phyloP scores from a whole-genome alignment of 108 stramenopile species.

The Asterionellopsis glacialis region DNA sequence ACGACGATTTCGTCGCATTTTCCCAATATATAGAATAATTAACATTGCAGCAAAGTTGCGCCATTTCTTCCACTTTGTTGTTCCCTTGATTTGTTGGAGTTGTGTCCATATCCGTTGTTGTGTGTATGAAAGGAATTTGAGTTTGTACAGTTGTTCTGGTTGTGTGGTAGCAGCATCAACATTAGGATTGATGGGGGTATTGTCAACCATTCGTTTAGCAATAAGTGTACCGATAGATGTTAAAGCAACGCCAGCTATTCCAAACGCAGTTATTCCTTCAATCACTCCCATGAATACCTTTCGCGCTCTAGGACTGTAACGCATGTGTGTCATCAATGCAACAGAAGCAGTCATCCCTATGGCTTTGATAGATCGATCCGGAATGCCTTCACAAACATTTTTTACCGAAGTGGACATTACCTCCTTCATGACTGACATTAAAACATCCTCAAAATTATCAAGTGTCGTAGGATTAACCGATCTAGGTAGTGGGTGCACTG shows the following conservation, averaged over 20 bases:
- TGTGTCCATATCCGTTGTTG: no score
- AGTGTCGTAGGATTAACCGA: background rate
- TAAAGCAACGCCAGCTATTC: background rate
- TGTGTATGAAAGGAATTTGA: no score
- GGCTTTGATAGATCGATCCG: background rate
- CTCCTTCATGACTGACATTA: background rate
- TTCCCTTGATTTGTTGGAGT: no score
- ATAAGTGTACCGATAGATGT: background rate
- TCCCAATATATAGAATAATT: no score
- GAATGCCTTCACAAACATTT: background rate
- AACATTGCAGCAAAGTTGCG: no score
- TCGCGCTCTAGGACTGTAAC: conserved; percentile 9
- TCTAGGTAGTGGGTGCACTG: background rate
- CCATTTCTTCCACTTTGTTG: no score
- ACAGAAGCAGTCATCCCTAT: background rate
- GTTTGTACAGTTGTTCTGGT: no score
- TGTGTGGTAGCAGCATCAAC: no score
- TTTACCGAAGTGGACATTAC: background rate
- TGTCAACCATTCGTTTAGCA: background rate
- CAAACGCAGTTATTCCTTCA: background rate
- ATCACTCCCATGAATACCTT: conserved; percentile 1
- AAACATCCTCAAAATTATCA: background rate
- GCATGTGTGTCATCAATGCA: background rate
- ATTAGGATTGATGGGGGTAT: no score
- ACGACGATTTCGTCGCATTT: no score